A percentile compares a stretch with the other conserved stretches of the same genome.
Conservation (phyloP, 768 basidiomycete genomes). For the Russula foetens region DNA sequence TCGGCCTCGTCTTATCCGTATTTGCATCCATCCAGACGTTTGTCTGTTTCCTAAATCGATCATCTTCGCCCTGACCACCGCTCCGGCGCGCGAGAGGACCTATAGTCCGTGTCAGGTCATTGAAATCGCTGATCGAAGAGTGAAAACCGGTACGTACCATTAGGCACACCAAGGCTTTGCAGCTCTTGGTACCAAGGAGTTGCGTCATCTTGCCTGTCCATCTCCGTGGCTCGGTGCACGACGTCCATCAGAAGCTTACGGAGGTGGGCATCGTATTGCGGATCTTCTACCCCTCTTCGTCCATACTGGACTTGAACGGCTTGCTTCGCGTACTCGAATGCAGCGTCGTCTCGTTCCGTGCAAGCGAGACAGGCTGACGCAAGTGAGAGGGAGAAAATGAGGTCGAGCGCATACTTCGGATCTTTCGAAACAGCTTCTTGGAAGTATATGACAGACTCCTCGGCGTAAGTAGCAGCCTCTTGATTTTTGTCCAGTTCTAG, state of each 20-base stretch:
- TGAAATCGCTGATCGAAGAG: background rate
- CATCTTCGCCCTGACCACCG: background rate
- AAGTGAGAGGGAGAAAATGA: conserved; percentile 9
- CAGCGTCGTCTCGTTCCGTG: background rate
- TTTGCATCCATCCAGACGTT: conserved; percentile 3
- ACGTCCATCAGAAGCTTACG: conserved; percentile 4
- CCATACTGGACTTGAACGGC: conserved; percentile 3
- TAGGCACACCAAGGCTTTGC: background rate
- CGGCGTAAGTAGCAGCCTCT: conserved; percentile 5
- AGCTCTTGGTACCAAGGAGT: background rate
- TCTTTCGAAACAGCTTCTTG: background rate
- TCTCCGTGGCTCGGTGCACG: background rate
- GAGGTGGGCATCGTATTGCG: background rate
- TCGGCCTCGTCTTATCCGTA: background rate
- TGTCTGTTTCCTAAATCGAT: background rate
- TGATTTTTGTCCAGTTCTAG: conserved; percentile 4
- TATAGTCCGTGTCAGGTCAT: background rate
- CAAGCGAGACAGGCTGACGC: conserved; percentile 12
- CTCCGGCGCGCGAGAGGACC: background rate
- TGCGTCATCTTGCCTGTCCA: background rate
- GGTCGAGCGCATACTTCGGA: conserved; percentile 3
- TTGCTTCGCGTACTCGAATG: conserved; percentile 7
- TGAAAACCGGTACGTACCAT: background rate
- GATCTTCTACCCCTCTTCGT: background rate
- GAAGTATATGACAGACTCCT: conserved; percentile 10